Evolutionary conservation across 176 grass and related monocot species (phyloP).

Genomic region (Secale cereale): DNA sequence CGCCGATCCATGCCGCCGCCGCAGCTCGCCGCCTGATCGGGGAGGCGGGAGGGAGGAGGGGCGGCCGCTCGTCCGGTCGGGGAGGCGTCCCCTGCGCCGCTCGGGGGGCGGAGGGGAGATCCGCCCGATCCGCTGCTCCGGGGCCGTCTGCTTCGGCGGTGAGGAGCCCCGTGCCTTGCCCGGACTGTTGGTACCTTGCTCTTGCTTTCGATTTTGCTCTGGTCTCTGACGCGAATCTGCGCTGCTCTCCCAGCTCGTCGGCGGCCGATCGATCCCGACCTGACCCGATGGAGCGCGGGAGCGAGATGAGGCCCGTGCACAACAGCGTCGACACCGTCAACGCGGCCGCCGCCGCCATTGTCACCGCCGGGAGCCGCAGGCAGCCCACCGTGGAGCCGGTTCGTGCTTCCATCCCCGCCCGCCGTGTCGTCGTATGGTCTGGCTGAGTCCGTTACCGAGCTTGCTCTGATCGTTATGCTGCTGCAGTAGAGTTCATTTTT

Average conservation of each 20-base stretch:
- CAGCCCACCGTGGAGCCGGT: slow-evolving; percentile 65
- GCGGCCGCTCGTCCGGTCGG: neutral
- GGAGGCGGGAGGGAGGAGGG: neutral
- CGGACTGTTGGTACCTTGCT: neutral
- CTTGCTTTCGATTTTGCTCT: neutral
- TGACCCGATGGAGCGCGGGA: slow-evolving; percentile 32
- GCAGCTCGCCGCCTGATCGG: neutral
- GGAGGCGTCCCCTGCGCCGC: neutral
- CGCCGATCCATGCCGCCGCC: neutral
- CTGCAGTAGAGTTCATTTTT: neutral
- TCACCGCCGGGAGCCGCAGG: slow-evolving; percentile 55
- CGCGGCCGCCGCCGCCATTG: slow-evolving; percentile 76
- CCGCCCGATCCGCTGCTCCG: neutral
- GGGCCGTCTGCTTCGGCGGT: neutral
- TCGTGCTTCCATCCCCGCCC: neutral
- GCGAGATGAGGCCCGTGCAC: slow-evolving; percentile 59
- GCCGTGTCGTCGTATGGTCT: neutral
- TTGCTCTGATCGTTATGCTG: neutral
- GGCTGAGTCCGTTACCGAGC: neutral
- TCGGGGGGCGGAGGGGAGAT: neutral
- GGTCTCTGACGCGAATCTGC: neutral
- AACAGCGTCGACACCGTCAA: slow-evolving; percentile 87
- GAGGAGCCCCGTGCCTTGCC: neutral
- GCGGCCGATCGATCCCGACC: neutral
- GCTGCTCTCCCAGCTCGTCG: neutral